Evolutionary conservation across 805 yeast species (phyloP).

Genomic region (Debaryomyces castellii): DNA sequence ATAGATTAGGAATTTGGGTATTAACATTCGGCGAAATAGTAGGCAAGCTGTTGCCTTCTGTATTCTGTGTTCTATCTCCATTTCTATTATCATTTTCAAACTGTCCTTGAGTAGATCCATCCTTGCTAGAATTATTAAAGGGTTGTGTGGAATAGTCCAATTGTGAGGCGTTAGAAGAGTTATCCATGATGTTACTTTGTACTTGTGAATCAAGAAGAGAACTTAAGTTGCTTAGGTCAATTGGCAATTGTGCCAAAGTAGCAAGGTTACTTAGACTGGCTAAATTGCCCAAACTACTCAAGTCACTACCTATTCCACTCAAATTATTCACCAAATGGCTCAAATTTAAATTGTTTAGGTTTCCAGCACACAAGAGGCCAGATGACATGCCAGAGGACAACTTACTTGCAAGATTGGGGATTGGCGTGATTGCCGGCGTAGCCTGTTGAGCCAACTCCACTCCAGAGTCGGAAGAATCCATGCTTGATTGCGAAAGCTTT

Average conservation of each 20-base stretch:
- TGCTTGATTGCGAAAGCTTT: slow-evolving; percentile 1
- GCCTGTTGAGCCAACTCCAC: slow-evolving; percentile 13
- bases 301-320: slow-evolving; percentile 34
- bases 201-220: slow-evolving; percentile 23
- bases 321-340: slow-evolving; percentile 43
- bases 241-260: slow-evolving; percentile 42
- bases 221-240: slow-evolving; percentile 38
- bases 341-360: slow-evolving; percentile 40
- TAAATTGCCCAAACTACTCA: slow-evolving; percentile 34
- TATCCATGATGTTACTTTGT: slow-evolving; percentile 6
- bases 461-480: slow-evolving; percentile 1
- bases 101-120: slow-evolving; percentile 4
- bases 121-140: slow-evolving; percentile 1
- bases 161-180: neutral
- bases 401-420: slow-evolving; percentile 1
- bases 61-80: neutral
- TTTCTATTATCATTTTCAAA: slow-evolving; percentile 1
- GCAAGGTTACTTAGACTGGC: slow-evolving; percentile 42
- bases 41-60: slow-evolving; percentile 9
- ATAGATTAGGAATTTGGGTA: slow-evolving; percentile 8
- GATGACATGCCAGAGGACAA: neutral
- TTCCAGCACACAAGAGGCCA: slow-evolving; percentile 32
- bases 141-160: neutral
- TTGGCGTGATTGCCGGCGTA: slow-evolving; percentile 16
- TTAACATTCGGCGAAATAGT: slow-evolving; percentile 20